A percentile compares a stretch with the other conserved stretches of the same genome.
Conservation (phyloP, 2,329 filamentous ascomycete species). For the Ceratocystis variospora region DNA sequence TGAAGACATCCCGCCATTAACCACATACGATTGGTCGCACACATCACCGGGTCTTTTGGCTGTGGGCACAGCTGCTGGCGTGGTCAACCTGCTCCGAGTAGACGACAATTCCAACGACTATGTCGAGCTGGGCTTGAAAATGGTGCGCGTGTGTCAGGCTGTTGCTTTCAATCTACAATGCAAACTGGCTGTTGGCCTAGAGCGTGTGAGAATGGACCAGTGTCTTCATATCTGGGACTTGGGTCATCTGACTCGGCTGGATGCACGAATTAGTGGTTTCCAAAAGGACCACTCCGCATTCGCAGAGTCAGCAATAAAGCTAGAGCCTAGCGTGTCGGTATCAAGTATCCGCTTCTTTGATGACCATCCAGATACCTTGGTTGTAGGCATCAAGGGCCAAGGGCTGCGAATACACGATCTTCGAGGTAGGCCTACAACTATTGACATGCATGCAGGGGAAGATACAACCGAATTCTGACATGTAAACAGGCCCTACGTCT, state of each 20-base stretch:
- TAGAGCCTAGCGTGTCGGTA: conserved; percentile 58
- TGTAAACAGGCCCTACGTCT: conserved; percentile 35
- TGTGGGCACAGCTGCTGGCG: conserved; percentile 60
- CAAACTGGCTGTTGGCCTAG: conserved; percentile 62
- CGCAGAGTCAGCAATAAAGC: conserved; percentile 41
- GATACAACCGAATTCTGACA: conserved; percentile 21
- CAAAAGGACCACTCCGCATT: conserved; percentile 27
- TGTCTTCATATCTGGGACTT: conserved; percentile 76
- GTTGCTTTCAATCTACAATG: conserved; percentile 64
- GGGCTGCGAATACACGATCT: conserved; percentile 67
- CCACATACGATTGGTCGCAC: conserved; percentile 54
- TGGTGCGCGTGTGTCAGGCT: conserved; percentile 65
- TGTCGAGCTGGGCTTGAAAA: conserved; percentile 55
- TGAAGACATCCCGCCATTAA: conserved; percentile 49
- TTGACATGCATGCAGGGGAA: not conserved
- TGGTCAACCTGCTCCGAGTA: conserved; percentile 60
- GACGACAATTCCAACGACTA: conserved; percentile 55
- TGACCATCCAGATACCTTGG: conserved; percentile 58
- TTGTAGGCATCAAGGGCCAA: conserved; percentile 62
- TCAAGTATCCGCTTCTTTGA: conserved; percentile 74
- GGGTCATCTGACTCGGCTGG: conserved; percentile 42
- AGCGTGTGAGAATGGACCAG: conserved; percentile 67
- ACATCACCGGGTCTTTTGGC: conserved; percentile 52
- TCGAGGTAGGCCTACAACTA: conserved; percentile 40
- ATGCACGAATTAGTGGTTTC: conserved; percentile 36